These are phyloP conservation scores for Claviceps sp. DNA, from an alignment of 2,329 filamentous ascomycete genomes.

Conservation along the genomic window DNA sequence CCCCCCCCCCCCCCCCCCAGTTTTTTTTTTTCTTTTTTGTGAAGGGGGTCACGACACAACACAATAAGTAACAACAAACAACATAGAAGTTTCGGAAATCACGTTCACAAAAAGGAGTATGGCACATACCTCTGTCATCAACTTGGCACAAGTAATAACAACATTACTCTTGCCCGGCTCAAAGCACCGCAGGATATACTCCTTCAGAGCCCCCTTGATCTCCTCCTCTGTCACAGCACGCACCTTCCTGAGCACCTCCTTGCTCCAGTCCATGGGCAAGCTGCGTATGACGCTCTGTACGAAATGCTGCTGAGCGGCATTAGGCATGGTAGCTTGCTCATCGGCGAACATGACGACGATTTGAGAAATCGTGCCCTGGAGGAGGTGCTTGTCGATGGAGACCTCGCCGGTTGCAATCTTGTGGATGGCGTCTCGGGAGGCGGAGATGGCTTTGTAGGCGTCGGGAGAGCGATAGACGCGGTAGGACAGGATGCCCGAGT, in stretches of 20 bases:
- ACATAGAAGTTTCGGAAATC: too few species aligned
- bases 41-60: neutral
- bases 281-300: constrained; percentile 66
- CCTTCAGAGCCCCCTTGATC: constrained; percentile 59
- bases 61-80: too few species aligned
- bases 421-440: constrained; percentile 60
- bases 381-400: constrained; percentile 63
- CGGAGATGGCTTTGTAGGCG: constrained; percentile 70
- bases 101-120: too few species aligned
- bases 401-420: constrained; percentile 59
- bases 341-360: constrained; percentile 81
- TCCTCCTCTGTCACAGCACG: constrained; percentile 63
- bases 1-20: too few species aligned
- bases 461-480: constrained; percentile 85
- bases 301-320: constrained; percentile 73
- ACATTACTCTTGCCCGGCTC: constrained; percentile 68
- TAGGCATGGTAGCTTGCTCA: constrained; percentile 73
- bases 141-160: constrained; percentile 74
- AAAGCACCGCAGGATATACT: constrained; percentile 70
- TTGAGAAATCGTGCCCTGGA: constrained; percentile 81
- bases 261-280: constrained; percentile 64
- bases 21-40: neutral
- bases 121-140: constrained; percentile 65
- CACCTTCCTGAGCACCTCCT: constrained; percentile 63
- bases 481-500: constrained; percentile 70